Conservation (phyloP, 2,329 filamentous ascomycete genomes). For the Ilyonectria robusta region DNA sequence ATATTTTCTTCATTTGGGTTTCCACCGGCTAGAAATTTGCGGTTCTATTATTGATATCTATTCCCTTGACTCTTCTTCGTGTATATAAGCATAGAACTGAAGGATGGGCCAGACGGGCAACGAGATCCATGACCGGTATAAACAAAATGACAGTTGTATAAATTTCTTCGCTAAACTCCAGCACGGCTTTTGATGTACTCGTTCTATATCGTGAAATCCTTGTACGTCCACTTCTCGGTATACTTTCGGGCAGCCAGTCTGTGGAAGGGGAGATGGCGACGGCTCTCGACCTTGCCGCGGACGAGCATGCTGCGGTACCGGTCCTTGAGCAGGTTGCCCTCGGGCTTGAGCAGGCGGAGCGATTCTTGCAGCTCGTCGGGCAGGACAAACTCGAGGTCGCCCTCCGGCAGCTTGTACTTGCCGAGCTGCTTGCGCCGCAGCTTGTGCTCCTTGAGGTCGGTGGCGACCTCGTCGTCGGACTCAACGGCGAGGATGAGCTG, state of each 20-base stretch:
- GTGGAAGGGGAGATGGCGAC: conserved; percentile 82
- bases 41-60: conserved; percentile 21
- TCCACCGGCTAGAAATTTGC: not conserved
- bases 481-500: conserved; percentile 58
- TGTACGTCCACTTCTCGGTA: conserved; percentile 98
- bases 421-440: conserved; percentile 82
- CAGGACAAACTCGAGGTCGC: conserved; percentile 84
- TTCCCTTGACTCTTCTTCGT: conserved; percentile 19
- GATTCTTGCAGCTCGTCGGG: conserved; percentile 88
- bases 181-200: conserved; percentile 21
- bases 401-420: conserved; percentile 81
- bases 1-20: conserved; percentile 1
- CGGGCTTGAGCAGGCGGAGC: conserved; percentile 86
- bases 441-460: conserved; percentile 72
- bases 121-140: conserved; percentile 19
- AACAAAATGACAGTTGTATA: conserved; percentile 15
- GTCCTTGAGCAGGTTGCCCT: conserved; percentile 95
- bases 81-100: conserved; percentile 27
- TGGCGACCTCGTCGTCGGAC: conserved; percentile 56
- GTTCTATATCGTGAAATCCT: conserved; percentile 77
- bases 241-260: conserved; percentile 86
- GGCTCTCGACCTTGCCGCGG: conserved; percentile 88
- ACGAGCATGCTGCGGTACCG: conserved; percentile 91
- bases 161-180: conserved; percentile 30
- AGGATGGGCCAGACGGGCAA: conserved; percentile 11